phyloP scores from a whole-genome alignment of 73 alveolate genomes.

The Paramecium bursaria region DNA sequence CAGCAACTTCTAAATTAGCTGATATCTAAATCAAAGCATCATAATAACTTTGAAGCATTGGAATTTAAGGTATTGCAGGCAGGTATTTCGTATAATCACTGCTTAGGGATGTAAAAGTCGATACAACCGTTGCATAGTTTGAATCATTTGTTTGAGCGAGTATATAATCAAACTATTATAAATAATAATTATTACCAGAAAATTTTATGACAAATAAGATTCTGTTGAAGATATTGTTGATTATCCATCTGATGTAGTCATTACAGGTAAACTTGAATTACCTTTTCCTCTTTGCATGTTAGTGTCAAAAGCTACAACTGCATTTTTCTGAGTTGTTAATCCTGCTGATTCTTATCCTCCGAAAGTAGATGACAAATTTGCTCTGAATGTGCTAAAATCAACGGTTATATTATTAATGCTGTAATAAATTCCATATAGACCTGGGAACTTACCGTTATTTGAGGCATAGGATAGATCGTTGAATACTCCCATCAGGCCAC shows the following conservation, averaged over 20 bases:
- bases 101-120: not conserved
- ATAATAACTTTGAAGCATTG: not conserved
- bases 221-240: too few species aligned
- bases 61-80: conserved; percentile 7
- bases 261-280: conserved; percentile 14
- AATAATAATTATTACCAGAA: not conserved
- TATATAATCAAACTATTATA: conserved; percentile 28
- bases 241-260: too few species aligned
- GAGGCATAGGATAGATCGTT: conserved; percentile 4
- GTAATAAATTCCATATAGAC: not conserved
- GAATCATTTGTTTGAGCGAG: not conserved
- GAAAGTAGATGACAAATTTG: not conserved
- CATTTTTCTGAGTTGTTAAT: not conserved
- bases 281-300: conserved; percentile 22
- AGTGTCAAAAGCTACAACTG: not conserved
- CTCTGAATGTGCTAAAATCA: not conserved
- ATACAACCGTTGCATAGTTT: not conserved
- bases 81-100: not conserved
- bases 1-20: not conserved
- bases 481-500: conserved; percentile 10
- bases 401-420: not conserved
- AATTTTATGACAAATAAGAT: conserved; percentile 2
- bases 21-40: conserved; percentile 12
- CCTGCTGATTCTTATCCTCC: not conserved
- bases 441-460: not conserved